Evolutionary conservation across 1,284 basidiomycete genomes (phyloP).

Genomic region (Fomitopsis pinicola): DNA sequence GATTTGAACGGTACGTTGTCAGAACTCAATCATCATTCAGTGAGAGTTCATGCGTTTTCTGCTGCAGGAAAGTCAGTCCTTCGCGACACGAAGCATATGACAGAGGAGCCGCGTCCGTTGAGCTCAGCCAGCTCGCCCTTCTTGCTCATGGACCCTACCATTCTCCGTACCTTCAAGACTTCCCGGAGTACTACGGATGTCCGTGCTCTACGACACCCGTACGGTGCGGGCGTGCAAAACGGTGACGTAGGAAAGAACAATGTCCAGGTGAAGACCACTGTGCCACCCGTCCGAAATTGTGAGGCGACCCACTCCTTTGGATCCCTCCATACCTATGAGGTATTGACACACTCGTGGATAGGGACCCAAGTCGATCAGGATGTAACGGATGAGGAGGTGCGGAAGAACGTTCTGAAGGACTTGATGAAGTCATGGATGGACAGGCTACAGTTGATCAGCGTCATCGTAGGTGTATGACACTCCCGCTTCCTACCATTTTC

Average conservation of each 20-base stretch:
- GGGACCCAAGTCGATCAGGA: conserved; percentile 48
- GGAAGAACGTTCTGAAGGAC: conserved; percentile 41
- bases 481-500: background rate
- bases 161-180: background rate
- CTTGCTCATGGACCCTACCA: background rate
- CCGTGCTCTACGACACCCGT: background rate
- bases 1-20: background rate
- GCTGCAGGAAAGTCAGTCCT: background rate
- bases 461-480: conserved; percentile 29
- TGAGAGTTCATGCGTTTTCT: background rate
- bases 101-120: conserved; percentile 9
- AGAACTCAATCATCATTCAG: background rate
- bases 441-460: conserved; percentile 51
- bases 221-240: background rate
- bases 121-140: conserved; percentile 5
- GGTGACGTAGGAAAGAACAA: background rate
- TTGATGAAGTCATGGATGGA: conserved; percentile 59
- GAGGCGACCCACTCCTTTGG: background rate
- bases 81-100: conserved; percentile 3
- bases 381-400: conserved; percentile 38
- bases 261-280: background rate
- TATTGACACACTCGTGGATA: conserved; percentile 13
- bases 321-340: background rate
- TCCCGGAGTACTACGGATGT: background rate
- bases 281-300: background rate